Conservation (phyloP, 768 basidiomycete species). For the Calocera cornea region DNA sequence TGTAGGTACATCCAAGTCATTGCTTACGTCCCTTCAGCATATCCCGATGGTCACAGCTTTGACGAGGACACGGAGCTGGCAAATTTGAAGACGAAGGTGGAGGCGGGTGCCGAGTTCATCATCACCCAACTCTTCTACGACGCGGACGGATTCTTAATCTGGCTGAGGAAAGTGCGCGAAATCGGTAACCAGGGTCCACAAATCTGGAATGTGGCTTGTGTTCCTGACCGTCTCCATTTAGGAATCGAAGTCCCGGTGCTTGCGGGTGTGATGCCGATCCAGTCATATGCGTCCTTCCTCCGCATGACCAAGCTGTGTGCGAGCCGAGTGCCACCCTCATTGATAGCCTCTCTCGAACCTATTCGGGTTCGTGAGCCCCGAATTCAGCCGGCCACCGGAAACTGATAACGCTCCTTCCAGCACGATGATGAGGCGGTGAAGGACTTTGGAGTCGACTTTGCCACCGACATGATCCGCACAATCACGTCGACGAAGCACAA, state of each 20-base stretch:
- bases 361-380: constrained; percentile 47
- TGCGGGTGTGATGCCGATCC: constrained; percentile 95
- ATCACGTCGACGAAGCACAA: constrained; percentile 39
- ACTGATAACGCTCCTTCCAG: constrained; percentile 29
- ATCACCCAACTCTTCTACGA: constrained; percentile 97
- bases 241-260: constrained; percentile 85
- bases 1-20: neutral
- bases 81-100: constrained; percentile 71
- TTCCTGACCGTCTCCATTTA: constrained; percentile 23
- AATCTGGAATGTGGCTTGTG: neutral
- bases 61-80: constrained; percentile 52
- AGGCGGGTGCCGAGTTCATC: constrained; percentile 92
- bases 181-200: constrained; percentile 40
- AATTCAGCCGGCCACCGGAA: neutral
- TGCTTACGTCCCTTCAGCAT: constrained; percentile 36
- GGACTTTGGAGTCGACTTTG: constrained; percentile 80
- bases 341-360: constrained; percentile 52
- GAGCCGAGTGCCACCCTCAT: constrained; percentile 51
- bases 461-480: constrained; percentile 61
- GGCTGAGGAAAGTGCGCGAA: constrained; percentile 57
- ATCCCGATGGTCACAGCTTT: constrained; percentile 73
- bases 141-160: constrained; percentile 67
- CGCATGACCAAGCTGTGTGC: constrained; percentile 84
- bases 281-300: constrained; percentile 86
- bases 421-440: constrained; percentile 90